phyloP scores from a whole-genome alignment of 1,284 basidiomycete genomes.

The Lentinus polychrous region DNA sequence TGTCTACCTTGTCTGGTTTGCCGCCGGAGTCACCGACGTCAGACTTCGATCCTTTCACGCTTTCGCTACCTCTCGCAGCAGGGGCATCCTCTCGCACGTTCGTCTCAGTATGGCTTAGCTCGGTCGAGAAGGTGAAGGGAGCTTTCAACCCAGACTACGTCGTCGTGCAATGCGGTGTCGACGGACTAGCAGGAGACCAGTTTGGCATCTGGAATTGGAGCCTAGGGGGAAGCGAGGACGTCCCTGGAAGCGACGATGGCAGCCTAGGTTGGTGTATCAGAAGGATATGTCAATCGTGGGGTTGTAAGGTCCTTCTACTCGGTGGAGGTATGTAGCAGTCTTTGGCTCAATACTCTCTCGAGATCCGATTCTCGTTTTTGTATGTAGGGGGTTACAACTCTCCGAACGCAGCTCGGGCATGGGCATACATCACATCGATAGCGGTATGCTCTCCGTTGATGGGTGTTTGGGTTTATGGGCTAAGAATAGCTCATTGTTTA shows the following conservation, averaged over 20 bases:
- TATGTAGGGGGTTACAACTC: conserved; percentile 71
- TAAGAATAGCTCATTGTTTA: not conserved
- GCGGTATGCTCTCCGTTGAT: conserved; percentile 39
- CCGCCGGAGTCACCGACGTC: conserved; percentile 28
- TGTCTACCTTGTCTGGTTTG: conserved; percentile 47
- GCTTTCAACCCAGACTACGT: conserved; percentile 74
- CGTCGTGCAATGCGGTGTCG: conserved; percentile 82
- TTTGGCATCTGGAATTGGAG: conserved; percentile 76
- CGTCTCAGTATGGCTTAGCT: conserved; percentile 47
- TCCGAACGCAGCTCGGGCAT: conserved; percentile 78
- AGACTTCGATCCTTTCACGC: conserved; percentile 60
- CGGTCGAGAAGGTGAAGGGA: conserved; percentile 52
- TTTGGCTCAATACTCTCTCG: conserved; percentile 2
- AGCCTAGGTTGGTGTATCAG: conserved; percentile 67
- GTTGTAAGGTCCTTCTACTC: conserved; percentile 51
- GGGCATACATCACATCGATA: conserved; percentile 75
- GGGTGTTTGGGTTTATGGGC: not conserved
- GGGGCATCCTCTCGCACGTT: conserved; percentile 65
- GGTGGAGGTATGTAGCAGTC: conserved; percentile 50
- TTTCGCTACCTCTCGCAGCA: conserved; percentile 66
- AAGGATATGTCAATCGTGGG: conserved; percentile 51
- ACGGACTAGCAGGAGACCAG: conserved; percentile 82
- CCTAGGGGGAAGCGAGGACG: conserved; percentile 33
- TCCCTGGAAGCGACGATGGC: conserved; percentile 30
- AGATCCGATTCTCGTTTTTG: not conserved